phyloP scores from a whole-genome alignment of 2,329 filamentous ascomycete species.

The Fusarium torulosum region DNA sequence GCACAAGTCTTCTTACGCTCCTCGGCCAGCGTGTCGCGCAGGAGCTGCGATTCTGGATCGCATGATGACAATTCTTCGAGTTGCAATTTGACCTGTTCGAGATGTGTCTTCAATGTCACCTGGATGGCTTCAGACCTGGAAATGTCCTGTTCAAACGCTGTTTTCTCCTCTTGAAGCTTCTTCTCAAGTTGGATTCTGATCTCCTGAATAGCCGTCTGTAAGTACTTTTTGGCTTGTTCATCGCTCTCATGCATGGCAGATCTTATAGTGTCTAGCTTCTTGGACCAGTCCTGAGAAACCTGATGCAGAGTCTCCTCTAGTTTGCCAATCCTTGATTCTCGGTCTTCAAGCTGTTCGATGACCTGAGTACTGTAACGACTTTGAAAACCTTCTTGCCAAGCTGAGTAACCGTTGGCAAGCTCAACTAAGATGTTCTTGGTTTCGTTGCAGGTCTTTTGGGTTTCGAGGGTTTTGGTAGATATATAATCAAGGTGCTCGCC shows the following conservation, averaged over 20 bases:
- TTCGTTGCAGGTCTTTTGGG: conserved; percentile 32
- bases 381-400: conserved; percentile 14
- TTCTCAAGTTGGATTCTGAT: conserved; percentile 43
- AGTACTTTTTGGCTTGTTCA: conserved; percentile 26
- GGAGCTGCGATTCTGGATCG: conserved; percentile 2
- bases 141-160: conserved; percentile 34
- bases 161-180: conserved; percentile 42
- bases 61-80: conserved; percentile 11
- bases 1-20: conserved; percentile 21
- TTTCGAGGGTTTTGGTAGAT: conserved; percentile 16
- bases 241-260: conserved; percentile 17
- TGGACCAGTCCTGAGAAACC: conserved; percentile 32
- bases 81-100: conserved; percentile 40
- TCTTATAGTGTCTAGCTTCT: conserved; percentile 38
- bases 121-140: conserved; percentile 30
- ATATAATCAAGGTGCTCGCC: conserved; percentile 18
- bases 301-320: conserved; percentile 41
- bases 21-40: conserved; percentile 20
- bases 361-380: conserved; percentile 31
- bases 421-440: conserved; percentile 31
- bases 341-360: conserved; percentile 31
- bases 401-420: conserved; percentile 13
- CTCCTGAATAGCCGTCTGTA: conserved; percentile 35
- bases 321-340: conserved; percentile 38
- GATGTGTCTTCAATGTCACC: conserved; percentile 33